A percentile compares a stretch with the other conserved stretches of the same genome.
Conservation (phyloP, 2,329 filamentous ascomycete genomes). For the Xenoacremonium recifei region DNA sequence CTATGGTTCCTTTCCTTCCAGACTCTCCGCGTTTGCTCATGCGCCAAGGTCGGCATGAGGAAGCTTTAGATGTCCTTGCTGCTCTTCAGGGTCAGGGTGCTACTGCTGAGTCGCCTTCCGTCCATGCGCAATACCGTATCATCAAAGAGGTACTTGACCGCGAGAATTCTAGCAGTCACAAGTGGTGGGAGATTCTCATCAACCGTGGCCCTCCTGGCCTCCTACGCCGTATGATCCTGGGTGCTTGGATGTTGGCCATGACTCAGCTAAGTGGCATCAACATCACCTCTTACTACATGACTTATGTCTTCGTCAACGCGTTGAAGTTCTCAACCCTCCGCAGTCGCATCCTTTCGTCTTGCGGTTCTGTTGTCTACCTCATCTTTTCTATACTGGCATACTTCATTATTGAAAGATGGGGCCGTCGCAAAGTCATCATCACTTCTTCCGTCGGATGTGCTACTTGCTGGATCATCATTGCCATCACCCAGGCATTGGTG, state of each 20-base stretch:
- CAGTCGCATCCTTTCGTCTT: neutral
- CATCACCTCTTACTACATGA: slow-evolving; percentile 11
- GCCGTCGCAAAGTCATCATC: neutral
- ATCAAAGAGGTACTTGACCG: slow-evolving; percentile 5
- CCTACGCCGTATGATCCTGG: slow-evolving; percentile 8
- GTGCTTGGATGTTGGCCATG: slow-evolving; percentile 11
- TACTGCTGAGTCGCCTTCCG: neutral
- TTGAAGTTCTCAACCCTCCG: neutral
- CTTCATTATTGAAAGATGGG: neutral
- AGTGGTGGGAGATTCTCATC: neutral
- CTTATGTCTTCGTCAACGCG: neutral
- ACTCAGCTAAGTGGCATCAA: slow-evolving; percentile 16
- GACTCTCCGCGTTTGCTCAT: slow-evolving; percentile 34
- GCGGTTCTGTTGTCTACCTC: neutral
- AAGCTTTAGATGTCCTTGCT: slow-evolving; percentile 26
- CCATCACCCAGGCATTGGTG: neutral
- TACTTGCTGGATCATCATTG: neutral
- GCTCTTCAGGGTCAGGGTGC: slow-evolving; percentile 20
- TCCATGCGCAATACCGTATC: neutral
- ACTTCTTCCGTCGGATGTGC: neutral
- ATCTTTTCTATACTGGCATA: neutral
- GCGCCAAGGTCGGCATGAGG: slow-evolving; percentile 24
- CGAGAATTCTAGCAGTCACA: slow-evolving; percentile 11
- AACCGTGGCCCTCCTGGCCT: neutral
- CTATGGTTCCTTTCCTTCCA: slow-evolving; percentile 23